Percentiles rank a stretch among this genome's conserved stretches.
Conservation (phyloP, 2,329 filamentous ascomycete species). For the Colletotrichum neosansevieriae region DNA sequence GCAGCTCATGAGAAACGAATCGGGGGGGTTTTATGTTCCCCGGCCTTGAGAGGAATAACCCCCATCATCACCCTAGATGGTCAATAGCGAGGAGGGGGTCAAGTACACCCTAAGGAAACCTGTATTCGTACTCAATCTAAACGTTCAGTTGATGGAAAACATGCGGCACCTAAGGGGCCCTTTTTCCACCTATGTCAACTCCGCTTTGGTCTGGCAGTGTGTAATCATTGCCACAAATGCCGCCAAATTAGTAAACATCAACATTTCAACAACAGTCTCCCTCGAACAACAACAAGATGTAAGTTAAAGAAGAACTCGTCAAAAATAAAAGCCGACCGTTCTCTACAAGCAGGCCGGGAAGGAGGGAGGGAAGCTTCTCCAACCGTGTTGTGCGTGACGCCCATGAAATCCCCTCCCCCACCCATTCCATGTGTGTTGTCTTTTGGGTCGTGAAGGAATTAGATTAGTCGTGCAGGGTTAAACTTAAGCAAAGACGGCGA, state of each 20-base stretch:
- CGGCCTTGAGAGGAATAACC: not conserved
- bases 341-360: not conserved
- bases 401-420: conserved; percentile 4
- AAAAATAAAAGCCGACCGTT: not conserved
- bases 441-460: conserved; percentile 26
- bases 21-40: not conserved
- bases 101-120: conserved; percentile 7
- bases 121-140: conserved; percentile 36
- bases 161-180: conserved; percentile 15
- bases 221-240: conserved; percentile 26
- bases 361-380: not conserved
- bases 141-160: conserved; percentile 22
- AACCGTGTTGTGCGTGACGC: not conserved
- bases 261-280: not conserved
- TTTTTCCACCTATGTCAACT: conserved; percentile 24
- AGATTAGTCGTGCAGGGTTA: conserved; percentile 13
- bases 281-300: not conserved
- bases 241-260: conserved; percentile 28
- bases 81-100: not conserved
- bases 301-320: conserved; percentile 4
- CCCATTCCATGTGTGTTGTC: not conserved
- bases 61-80: not conserved
- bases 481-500: conserved; percentile 21
- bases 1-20: not conserved
- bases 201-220: conserved; percentile 5